Conservation (phyloP, 2,329 filamentous ascomycete genomes). For the Phyllosticta capitalensis region DNA sequence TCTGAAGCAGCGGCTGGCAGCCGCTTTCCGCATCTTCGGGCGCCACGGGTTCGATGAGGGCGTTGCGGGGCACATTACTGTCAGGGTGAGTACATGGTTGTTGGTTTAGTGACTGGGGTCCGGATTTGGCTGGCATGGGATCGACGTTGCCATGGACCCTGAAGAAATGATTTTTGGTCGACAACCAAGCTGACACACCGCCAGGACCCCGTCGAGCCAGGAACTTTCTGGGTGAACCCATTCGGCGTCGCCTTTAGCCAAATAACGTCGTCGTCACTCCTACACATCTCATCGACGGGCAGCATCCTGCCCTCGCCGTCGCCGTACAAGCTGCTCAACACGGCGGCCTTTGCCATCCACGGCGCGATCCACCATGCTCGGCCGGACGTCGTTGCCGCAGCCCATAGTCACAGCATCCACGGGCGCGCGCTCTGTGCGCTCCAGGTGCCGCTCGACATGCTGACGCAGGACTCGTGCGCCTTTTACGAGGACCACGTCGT, state of each 20-base stretch:
- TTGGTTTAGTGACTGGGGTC: too few relatives aligned
- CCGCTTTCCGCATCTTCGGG: conserved; percentile 30
- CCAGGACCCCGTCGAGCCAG: conserved; percentile 47
- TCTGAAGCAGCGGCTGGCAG: conserved; percentile 28
- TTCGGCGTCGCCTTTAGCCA: conserved; percentile 54
- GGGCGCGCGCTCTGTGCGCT: conserved; percentile 54
- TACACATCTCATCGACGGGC: conserved; percentile 53
- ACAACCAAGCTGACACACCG: not conserved
- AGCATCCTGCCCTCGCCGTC: conserved; percentile 53
- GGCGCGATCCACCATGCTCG: conserved; percentile 49
- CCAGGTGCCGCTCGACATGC: conserved; percentile 49
- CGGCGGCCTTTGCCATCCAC: conserved; percentile 51
- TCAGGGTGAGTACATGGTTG: conserved; percentile 36
- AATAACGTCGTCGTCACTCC: conserved; percentile 57
- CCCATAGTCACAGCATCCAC: conserved; percentile 50
- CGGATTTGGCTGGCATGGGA: too few relatives aligned
- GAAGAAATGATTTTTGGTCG: too few relatives aligned
- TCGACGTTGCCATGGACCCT: too few relatives aligned
- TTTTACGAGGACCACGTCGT: conserved; percentile 48
- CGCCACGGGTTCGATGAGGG: conserved; percentile 32
- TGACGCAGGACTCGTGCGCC: conserved; percentile 48
- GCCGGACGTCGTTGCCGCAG: conserved; percentile 49
- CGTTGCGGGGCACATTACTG: conserved; percentile 54
- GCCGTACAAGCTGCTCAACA: conserved; percentile 24
- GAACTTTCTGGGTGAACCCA: conserved; percentile 58